These are phyloP conservation scores for Ganoderma leucocontextum DNA, from an alignment of 1,284 basidiomycete species.

Conservation along the genomic window DNA sequence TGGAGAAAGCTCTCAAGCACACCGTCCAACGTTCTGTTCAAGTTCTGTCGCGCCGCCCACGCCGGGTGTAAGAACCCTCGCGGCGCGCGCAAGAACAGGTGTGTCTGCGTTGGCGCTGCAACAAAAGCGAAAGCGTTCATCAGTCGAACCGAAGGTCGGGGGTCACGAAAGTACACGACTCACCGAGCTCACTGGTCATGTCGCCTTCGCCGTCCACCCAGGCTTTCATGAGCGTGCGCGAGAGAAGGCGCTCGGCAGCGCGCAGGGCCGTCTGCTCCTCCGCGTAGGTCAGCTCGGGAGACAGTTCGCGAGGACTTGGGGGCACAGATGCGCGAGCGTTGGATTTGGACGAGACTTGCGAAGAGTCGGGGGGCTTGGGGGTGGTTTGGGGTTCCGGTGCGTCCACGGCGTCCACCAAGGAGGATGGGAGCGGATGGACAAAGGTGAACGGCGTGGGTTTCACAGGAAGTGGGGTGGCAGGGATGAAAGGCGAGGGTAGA, in stretches of 20 bases:
- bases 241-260: constrained; percentile 65
- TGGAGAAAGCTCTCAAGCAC: constrained; percentile 51
- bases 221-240: constrained; percentile 64
- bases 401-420: neutral
- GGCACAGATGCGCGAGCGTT: neutral
- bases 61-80: constrained; percentile 73
- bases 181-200: constrained; percentile 69
- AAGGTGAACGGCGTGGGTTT: constrained; percentile 3
- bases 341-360: constrained; percentile 19
- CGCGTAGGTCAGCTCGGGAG: constrained; percentile 38
- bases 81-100: constrained; percentile 75
- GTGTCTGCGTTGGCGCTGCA: constrained; percentile 72
- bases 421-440: neutral
- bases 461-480: constrained; percentile 13
- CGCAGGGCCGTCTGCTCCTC: constrained; percentile 59
- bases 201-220: constrained; percentile 64
- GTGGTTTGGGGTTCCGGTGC: neutral
- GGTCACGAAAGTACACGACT: constrained; percentile 29
- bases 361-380: neutral
- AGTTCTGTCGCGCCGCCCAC: constrained; percentile 76
- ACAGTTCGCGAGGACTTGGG: constrained; percentile 11
- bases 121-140: neutral
- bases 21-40: constrained; percentile 44
- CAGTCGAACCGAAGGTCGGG: neutral
- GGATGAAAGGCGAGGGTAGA: constrained; percentile 16